Base-by-base conservation (phyloP, 768 basidiomycete species). In the Xanthoconium stramineum region DNA sequence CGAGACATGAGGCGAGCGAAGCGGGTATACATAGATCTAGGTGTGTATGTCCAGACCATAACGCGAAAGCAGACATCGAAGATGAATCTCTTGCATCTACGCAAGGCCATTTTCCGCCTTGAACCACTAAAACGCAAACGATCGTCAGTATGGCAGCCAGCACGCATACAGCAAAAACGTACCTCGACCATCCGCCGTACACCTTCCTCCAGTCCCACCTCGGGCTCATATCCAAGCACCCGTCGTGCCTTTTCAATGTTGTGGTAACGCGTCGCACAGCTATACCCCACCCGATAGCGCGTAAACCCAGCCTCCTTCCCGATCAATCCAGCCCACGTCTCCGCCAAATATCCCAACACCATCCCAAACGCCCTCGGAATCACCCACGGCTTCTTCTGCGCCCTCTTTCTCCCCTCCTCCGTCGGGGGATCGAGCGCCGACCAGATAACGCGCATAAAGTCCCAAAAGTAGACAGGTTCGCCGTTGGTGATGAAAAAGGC, bases 401-500 rank as follows among this genome's bases (percentile, higher is more conserved):
- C 66, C 20, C 73, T 69, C 63, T 81, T 79, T 60, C 76, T 76
- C 7, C 81, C 83, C 13, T 60, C 59, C 14, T 66, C 66, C 2
- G 70, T 73, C n/a, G 75, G 71, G 47, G 77, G 75, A 67, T 84
- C 83, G 52, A 90, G 79, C 20, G 80, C 77, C 30, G 79, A 74
- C 93, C 92, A 98, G n/a, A 97, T 73, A 3, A 81, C 72, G 7
- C 92, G 82, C 32, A 86, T 79, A 66, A 96, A 86, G 74, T 97
- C 94, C 96, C 96, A 99, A 77, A 98, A 98, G 72, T 92, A 91
- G 53, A 86, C 80, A 3, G 95, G 96, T 68, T 98, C 95, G 59
- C 94, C 94, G 67, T 98, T 98, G 54, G 94, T 95, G 73, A 99
- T 91, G 80, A 94, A 96, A 77, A 94, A 99, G 4, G 75, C 91